Evolutionary conservation across 176 grass and related monocot genomes (phyloP), one percentile per base, ranked within the genome.

Genomic region (Oryza australiensis): DNA sequence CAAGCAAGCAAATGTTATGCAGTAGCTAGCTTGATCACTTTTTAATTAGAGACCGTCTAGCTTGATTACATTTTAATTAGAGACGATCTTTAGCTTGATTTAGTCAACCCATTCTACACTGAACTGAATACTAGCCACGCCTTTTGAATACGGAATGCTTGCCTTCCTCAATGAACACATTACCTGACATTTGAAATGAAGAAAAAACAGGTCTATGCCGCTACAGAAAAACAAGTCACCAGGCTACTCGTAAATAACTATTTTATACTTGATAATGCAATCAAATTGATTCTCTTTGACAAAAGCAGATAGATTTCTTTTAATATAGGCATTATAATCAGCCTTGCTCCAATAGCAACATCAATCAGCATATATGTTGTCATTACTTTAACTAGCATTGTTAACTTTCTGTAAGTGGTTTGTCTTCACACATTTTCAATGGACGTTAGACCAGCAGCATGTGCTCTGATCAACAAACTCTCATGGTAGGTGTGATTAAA

Each of bases 391-490:
- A 64, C 70, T 80, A 33, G 3, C 12, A 20, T 12, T 7, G 55
- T 6, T 14, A 62, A 46, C 20, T 70, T 64, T 76, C 26, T 20
- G n/a, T n/a, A 71, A 64, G 42, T 70, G 46, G 29, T 73, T 62
- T 42, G 26, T 22, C 70, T 28, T 49, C 3, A 16, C 64, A 76
- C 69, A n/a, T 57, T 89, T 55, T 43, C 7, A 41, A 34, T 53
- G 49, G 15, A 40, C 87, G 64, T 63, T 29, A 34, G 75, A 67
- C 67, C 45, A 48, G 70, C 29, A 70, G 24, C 49, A 32, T 63
- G 59, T 79, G 75, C 30, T 22, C 63, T 64, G 78, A 68, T 70
- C 71, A 89, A 75, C 87, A 81, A 81, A 64, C 51, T 74, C 28
- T 66, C 82, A 45, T 45, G 64, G 69, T 65, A 64, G 72, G 82